Evolutionary conservation across 225 moss, liverwort and hornwort species (phyloP).

Genomic region (Neckera pumila): DNA sequence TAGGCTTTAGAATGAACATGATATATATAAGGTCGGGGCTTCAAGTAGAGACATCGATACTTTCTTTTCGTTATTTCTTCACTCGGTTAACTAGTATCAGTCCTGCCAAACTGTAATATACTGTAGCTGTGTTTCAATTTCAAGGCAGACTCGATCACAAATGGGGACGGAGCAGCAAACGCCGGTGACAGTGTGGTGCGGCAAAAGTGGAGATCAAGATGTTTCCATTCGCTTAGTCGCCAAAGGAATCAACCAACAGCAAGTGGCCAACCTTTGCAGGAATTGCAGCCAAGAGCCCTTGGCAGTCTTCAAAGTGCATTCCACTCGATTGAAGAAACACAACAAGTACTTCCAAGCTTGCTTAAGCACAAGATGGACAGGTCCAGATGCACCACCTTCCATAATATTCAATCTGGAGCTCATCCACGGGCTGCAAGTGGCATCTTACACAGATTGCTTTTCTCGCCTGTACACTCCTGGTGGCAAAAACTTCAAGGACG

Average conservation of each 20-base stretch:
- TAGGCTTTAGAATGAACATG: no score
- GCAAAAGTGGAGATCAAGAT: neutral
- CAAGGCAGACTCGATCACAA: neutral
- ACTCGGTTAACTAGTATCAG: no score
- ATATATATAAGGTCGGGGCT: no score
- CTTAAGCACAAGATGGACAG: neutral
- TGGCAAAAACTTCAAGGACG: neutral
- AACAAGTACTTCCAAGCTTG: neutral
- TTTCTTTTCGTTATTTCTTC: no score
- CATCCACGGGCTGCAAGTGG: neutral
- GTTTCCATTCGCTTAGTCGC: neutral
- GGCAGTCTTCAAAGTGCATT: neutral
- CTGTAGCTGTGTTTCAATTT: no score
- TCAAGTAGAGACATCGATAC: no score
- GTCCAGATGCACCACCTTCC: neutral
- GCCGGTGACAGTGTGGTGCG: neutral
- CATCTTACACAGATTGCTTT: neutral
- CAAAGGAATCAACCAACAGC: neutral
- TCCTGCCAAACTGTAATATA: no score
- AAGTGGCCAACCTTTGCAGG: neutral
- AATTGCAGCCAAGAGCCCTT: no score
- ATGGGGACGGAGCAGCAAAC: neutral
- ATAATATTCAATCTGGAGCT: neutral
- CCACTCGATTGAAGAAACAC: neutral
- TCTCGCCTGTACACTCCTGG: neutral